A percentile compares a stretch with the other conserved stretches of the same genome.
Conservation (phyloP, 2,329 filamentous ascomycete genomes). For the Amphichorda felina region DNA sequence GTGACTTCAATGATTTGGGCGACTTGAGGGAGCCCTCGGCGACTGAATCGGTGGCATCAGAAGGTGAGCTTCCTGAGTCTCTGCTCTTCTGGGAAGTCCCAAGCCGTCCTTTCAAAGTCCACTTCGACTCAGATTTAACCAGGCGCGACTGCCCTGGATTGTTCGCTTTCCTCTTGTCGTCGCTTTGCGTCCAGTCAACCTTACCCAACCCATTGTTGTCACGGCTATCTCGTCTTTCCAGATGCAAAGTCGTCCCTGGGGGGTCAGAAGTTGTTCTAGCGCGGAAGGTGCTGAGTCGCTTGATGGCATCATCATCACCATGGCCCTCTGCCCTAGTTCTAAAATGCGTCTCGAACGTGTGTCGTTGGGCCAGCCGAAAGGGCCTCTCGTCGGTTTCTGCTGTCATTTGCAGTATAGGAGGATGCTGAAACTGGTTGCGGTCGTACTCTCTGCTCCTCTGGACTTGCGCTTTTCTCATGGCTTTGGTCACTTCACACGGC, state of each 20-base stretch:
- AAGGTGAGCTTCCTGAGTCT: constrained; percentile 3
- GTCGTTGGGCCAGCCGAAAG: constrained; percentile 7
- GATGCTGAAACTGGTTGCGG: constrained; percentile 31
- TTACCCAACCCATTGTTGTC: constrained; percentile 18
- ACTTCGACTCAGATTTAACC: constrained; percentile 34
- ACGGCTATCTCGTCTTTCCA: constrained; percentile 2
- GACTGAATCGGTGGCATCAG: not conserved
- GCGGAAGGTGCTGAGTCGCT: not conserved
- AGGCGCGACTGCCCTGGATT: constrained; percentile 13
- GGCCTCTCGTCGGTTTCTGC: constrained; percentile 17
- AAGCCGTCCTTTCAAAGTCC: constrained; percentile 31
- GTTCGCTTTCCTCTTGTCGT: constrained; percentile 21
- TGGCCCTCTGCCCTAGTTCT: not conserved
- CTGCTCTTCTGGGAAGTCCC: constrained; percentile 10
- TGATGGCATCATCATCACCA: not conserved
- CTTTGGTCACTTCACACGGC: too few relatives aligned
- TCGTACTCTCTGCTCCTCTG: constrained; percentile 24
- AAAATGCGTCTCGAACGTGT: constrained; percentile 6
- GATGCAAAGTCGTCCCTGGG: not conserved
- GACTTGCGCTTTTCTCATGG: constrained; percentile 24
- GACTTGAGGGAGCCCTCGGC: not conserved
- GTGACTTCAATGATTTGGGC: constrained; percentile 16
- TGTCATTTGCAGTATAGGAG: constrained; percentile 21
- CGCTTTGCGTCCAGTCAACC: constrained; percentile 48
- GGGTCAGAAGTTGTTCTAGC: not conserved